Evolutionary conservation across 1,284 basidiomycete genomes (phyloP).

Genomic region (Caloboletus inedulis): DNA sequence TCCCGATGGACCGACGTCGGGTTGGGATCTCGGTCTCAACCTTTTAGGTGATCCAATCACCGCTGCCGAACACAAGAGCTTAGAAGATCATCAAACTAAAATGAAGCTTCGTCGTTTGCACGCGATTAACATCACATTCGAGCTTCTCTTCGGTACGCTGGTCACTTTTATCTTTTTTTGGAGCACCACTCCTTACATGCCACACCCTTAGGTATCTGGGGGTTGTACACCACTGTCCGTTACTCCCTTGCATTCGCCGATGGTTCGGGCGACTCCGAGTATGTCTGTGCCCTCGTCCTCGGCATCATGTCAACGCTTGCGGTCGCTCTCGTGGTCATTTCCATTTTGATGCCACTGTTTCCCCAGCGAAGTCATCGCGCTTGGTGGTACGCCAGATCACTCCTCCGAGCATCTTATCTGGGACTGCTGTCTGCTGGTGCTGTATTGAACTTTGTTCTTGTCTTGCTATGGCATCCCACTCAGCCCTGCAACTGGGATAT

Average conservation of each 20-base stretch:
- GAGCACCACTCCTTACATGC: neutral
- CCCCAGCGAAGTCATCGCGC: slow-evolving; percentile 20
- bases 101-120: slow-evolving; percentile 43
- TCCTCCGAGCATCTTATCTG: slow-evolving; percentile 45
- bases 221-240: slow-evolving; percentile 55
- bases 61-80: slow-evolving; percentile 39
- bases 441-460: slow-evolving; percentile 51
- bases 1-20: slow-evolving; percentile 35
- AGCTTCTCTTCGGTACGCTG: slow-evolving; percentile 48
- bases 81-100: slow-evolving; percentile 36
- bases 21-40: slow-evolving; percentile 39
- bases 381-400: slow-evolving; percentile 14
- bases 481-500: slow-evolving; percentile 57
- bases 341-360: slow-evolving; percentile 43
- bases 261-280: slow-evolving; percentile 41
- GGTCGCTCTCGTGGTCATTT: slow-evolving; percentile 50
- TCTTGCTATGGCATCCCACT: slow-evolving; percentile 43
- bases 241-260: slow-evolving; percentile 57
- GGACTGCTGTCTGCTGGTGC: slow-evolving; percentile 49
- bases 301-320: slow-evolving; percentile 58
- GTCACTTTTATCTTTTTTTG: slow-evolving; percentile 7
- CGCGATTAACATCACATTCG: slow-evolving; percentile 38
- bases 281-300: slow-evolving; percentile 49
- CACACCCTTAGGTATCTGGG: slow-evolving; percentile 48
- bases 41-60: slow-evolving; percentile 43